Percentiles rank a stretch among this genome's conserved stretches.
Conservation (phyloP, 2,329 filamentous ascomycete species). For the Aspergillus sclerotialis region DNA sequence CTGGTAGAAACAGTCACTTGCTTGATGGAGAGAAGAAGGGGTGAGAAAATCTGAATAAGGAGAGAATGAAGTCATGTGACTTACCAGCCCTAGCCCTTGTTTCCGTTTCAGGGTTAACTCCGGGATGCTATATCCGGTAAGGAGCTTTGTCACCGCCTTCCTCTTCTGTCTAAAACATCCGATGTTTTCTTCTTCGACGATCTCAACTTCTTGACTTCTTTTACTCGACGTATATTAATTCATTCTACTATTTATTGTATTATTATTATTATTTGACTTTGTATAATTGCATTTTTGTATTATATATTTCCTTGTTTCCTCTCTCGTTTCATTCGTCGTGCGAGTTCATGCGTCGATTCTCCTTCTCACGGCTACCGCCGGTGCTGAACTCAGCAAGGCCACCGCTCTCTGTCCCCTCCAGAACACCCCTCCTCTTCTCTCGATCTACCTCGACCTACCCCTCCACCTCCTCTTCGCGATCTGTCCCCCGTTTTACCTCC, state of each 20-base stretch:
- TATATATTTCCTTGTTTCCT: constrained; percentile 3
- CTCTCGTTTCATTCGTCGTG: constrained; percentile 6
- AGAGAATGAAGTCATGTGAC: constrained; percentile 13
- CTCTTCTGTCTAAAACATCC: neutral
- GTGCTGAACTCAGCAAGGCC: constrained; percentile 24
- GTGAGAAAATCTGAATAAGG: constrained; percentile 9
- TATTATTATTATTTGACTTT: constrained; percentile 1
- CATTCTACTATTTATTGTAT: constrained; percentile 1
- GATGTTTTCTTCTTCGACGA: neutral
- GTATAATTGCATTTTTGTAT: neutral
- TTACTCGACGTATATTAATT: constrained; percentile 8
- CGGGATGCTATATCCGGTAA: no score
- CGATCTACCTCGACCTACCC: constrained; percentile 17
- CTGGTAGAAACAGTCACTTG: constrained; percentile 23
- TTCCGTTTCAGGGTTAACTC: constrained; percentile 6
- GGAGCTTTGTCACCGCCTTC: neutral
- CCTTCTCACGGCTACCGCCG: constrained; percentile 25
- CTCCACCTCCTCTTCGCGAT: constrained; percentile 13
- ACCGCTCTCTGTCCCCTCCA: constrained; percentile 25
- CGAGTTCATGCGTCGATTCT: constrained; percentile 27
- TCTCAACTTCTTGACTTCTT: neutral
- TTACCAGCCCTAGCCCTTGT: constrained; percentile 9
- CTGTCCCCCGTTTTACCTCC: constrained; percentile 14
- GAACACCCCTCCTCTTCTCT: constrained; percentile 18
- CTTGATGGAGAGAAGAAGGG: constrained; percentile 14